Evolutionary conservation across 2,329 filamentous ascomycete species (phyloP), one percentile per base, ranked within the genome.

Genomic region (Aureobasidium uvarum): DNA sequence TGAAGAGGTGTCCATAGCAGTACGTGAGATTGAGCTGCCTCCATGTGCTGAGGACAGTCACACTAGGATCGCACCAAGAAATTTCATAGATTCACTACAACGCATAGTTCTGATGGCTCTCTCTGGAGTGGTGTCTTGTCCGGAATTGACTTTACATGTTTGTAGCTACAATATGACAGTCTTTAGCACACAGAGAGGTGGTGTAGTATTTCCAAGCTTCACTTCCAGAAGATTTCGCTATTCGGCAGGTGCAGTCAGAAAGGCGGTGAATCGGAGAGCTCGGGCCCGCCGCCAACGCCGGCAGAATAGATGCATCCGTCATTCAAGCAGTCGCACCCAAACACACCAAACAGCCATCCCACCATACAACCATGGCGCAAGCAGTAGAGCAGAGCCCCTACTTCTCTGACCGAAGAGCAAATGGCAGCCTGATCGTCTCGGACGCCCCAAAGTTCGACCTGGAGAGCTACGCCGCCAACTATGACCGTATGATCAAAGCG

Each of bases 391-490:
- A 68, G 43, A 66, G 65, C 28, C 62, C 65, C 3, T 62, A 67
- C 65, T 67, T 67, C 31, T 18, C 62, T 5, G 65, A 58, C 2
- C 43, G 66, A 16, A 60, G 66, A 55, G 36, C 55, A 39, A 56
- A 55, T 38, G 67, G 67, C 51, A 25, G 14, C 31, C 65, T 66
- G n/a, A 31, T 66, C 33, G 59, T 68, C 10, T 31, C 62, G 64
- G 67, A 68, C 46, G 43, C 62, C 4, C 67, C 67, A 13, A 68
- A 68, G 38, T 89, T 98, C 71, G 95, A 98, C 72, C 84, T 99
- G 48, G 92, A 97, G 67, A 86, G 89, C 43, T 98, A 97, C 77
- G 89, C 96, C 58, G 84, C 89, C 70, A 96, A 97, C 74, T 99
- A 98, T 77, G 84, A 82, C 74, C 92, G 93, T 93, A 78, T 14